Conservation (phyloP, 176 grass and related monocot species). For the Avena eriantha region DNA sequence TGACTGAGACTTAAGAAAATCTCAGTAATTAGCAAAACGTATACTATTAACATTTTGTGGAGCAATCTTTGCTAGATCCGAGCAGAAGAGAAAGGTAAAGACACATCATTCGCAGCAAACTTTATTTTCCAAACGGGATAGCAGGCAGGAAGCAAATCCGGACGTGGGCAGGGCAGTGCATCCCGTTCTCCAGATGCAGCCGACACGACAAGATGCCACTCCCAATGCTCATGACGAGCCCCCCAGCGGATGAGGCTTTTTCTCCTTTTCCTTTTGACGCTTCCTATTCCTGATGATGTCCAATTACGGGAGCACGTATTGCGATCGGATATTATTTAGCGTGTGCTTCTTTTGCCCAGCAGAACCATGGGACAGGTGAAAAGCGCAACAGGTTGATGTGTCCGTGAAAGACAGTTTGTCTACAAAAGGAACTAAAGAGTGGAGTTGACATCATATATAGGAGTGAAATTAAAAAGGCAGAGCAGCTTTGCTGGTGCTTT, state of each 20-base stretch:
- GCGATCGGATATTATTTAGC: conserved; percentile 33
- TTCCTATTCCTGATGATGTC: conserved; percentile 20
- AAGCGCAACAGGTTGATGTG: conserved; percentile 29
- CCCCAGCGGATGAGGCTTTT: not conserved
- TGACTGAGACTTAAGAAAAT: too few relatives aligned
- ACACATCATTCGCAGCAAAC: not conserved
- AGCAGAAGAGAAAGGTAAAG: conserved; percentile 20
- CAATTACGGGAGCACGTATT: conserved; percentile 49
- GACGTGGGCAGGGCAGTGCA: not conserved
- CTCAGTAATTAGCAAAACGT: too few relatives aligned
- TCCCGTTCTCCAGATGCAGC: not conserved
- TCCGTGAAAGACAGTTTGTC: conserved; percentile 49
- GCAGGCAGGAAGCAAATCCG: not conserved
- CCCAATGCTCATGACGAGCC: not conserved
- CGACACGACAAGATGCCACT: conserved; percentile 7
- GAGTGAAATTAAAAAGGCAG: not conserved
- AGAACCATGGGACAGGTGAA: conserved; percentile 43
- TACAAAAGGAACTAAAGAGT: conserved; percentile 33
- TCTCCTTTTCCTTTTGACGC: not conserved
- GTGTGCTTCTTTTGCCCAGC: conserved; percentile 31
- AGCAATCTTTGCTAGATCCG: conserved; percentile 48
- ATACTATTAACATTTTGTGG: not conserved
- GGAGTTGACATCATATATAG: conserved; percentile 44
- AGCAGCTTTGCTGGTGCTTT: conserved; percentile 41
- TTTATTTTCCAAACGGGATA: not conserved